Base-by-base conservation (phyloP, 768 basidiomycete species). In the Boletus subparvulus region DNA sequence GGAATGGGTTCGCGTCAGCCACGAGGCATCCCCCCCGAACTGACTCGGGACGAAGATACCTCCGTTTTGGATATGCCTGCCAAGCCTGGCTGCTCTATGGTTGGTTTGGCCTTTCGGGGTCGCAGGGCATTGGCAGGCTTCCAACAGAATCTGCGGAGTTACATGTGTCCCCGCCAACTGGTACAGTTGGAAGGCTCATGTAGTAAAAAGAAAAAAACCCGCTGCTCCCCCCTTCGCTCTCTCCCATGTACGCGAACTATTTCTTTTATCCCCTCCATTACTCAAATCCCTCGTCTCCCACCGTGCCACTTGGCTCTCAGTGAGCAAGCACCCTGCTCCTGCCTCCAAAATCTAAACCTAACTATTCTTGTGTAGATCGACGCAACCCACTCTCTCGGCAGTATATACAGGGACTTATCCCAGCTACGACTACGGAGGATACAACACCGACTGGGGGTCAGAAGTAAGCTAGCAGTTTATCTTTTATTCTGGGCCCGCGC, bases 151-250 rank as follows among this genome's bases (percentile, higher is more conserved):
- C 1, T 51, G 54, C 52, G 21, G 4, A 32, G 11, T 33, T 39
- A 30, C 21, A 52, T 11, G 28, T 28, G 6, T 17, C 4, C 37
- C 28, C 2, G 35, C 55, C 61, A 51, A 9, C 30, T 58, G 43
- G 35, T 33, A 39, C 44, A 41, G 60, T 62, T 63, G 61, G 61
- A 35, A 44, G 39, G 52, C 9, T 46, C 37, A 2, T 37, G 11
- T 8, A 19, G 2, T 40, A 51, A 19, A 56, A 61, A 46, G 21
- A 21, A 14, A 5, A 16, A 14, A 17, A 1, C 24, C 13, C 9
- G 5, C 33, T 16, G 3, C 26, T 2, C 26, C 21, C 10, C 6
- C 5, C 11, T 2, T 9, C 5, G 0, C 11, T 4, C 32, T 37
- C 24, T 12, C 10, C 36, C 16, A 62, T 62, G 60, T 0, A 46